phyloP scores from a whole-genome alignment of 2,329 filamentous ascomycete genomes.

The Paraphoma sp. region DNA sequence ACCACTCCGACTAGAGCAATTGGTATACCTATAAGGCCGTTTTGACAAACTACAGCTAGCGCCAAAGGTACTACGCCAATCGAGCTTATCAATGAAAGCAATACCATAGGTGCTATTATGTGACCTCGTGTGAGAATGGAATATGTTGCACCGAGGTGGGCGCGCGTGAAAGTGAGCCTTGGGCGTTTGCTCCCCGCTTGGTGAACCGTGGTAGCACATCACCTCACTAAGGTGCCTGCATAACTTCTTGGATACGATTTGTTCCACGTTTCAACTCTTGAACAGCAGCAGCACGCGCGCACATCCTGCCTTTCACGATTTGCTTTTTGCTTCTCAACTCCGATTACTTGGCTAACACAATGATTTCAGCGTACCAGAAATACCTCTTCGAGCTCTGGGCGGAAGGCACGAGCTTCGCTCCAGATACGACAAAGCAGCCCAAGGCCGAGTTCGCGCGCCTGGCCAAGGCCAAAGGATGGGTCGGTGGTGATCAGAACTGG shows the following conservation, averaged over 20 bases:
- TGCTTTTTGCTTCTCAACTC: too few relatives aligned
- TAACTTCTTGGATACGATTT: neutral
- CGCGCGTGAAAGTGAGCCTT: neutral
- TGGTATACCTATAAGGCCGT: too few relatives aligned
- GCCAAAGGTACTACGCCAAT: too few relatives aligned
- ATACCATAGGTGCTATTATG: too few relatives aligned
- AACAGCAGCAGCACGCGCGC: too few relatives aligned
- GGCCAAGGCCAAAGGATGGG: constrained; percentile 27
- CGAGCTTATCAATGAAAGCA: too few relatives aligned
- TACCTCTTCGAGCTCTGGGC: neutral
- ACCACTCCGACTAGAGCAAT: too few relatives aligned
- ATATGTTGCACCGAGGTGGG: neutral
- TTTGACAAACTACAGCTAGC: too few relatives aligned
- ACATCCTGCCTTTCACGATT: too few relatives aligned
- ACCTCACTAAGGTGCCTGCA: neutral
- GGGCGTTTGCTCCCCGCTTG: neutral
- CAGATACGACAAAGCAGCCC: constrained; percentile 13
- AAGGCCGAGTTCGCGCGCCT: constrained; percentile 31
- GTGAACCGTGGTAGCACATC: neutral
- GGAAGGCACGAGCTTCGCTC: constrained; percentile 2
- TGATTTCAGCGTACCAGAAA: neutral
- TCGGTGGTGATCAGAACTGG: constrained; percentile 21
- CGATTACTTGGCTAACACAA: neutral
- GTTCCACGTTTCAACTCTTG: too few relatives aligned
- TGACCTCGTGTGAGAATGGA: too few relatives aligned